Evolutionary conservation across 768 basidiomycete genomes (phyloP), one percentile per base, ranked within the genome.

Genomic region (Mycena venus): DNA sequence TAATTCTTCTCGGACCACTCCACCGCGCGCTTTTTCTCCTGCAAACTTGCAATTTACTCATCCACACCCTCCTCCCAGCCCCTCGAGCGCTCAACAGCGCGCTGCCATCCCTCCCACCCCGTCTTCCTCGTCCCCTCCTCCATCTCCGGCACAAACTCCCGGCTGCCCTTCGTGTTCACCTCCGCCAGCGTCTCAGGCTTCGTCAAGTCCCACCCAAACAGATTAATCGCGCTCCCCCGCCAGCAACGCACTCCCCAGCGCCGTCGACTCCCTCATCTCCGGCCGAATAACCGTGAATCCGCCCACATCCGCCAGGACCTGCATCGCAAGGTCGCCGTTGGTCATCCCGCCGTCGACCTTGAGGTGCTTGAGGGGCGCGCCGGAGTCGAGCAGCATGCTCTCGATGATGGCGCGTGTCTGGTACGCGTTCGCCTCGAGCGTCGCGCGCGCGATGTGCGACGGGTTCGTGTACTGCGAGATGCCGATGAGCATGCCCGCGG

Each of bases 291-390:
- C 95, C 32, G 91, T 92, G 84, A 98, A 97, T 17, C 97, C 98
- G 34, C 97, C 96, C 51, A 98, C 86, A 81, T 98, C 94, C 4
- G 95, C 95, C 72, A 97, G 88, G 58, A 97, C 86, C 78, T 90
- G 87, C 96, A 98, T 96, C 69, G 93, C 95, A 32, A 95, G 83
- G 80, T 98, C 96, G 38, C 95, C 95, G 76, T 97, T 98, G 14
- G 97, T 98, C 94, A 98, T 97, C 19, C 97, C 96, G n/a, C 98
- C 98, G 82, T 99, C 98, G 40, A 99, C 98, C 82, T 94, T 97
- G 75, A 99, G 91, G 78, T 94, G 90, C 80, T 93, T 92, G 66
- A 98, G 88, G 58, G 94, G 92, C 6, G 88, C 86, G 19, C 89
- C 90, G n/a, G 95, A 94, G 84, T 99, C 98, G 66, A 94, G 85